Conservation (phyloP, 2,329 filamentous ascomycete genomes). For the Calonectria fujianensis region DNA sequence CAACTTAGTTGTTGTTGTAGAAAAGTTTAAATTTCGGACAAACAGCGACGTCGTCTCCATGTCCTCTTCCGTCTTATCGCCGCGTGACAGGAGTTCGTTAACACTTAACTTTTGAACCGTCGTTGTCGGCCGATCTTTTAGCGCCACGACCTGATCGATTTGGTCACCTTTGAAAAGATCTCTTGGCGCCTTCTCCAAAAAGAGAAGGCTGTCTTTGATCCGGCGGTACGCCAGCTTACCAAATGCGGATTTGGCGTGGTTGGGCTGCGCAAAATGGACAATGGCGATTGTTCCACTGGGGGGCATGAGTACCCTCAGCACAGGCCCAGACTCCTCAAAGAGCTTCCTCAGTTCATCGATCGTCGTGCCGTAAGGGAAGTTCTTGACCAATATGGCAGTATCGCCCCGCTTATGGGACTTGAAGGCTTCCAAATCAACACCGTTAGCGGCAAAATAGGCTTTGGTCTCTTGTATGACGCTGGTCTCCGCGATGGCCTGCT, state of each 20-base stretch:
- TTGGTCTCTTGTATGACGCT: conserved; percentile 98
- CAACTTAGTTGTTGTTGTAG: conserved; percentile 86
- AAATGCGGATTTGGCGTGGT: conserved; percentile 89
- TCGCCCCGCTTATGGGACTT: conserved; percentile 90
- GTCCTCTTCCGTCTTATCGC: conserved; percentile 71
- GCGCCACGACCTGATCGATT: conserved; percentile 55
- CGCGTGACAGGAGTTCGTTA: conserved; percentile 79
- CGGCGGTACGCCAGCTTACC: conserved; percentile 90
- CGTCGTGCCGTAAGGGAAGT: conserved; percentile 90
- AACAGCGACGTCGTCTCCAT: conserved; percentile 87
- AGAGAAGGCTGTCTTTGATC: conserved; percentile 92
- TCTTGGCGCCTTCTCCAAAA: conserved; percentile 94
- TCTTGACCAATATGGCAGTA: conserved; percentile 92
- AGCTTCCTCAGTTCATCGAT: conserved; percentile 85
- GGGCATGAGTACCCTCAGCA: conserved; percentile 91
- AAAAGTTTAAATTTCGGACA: conserved; percentile 95
- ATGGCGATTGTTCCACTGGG: conserved; percentile 95
- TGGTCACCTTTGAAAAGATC: conserved; percentile 77
- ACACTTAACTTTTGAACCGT: conserved; percentile 78
- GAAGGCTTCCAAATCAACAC: conserved; percentile 94
- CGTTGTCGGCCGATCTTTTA: conserved; percentile 62
- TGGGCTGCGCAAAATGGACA: conserved; percentile 87
- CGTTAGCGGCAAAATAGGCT: conserved; percentile 89
- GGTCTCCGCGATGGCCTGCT: conserved; percentile 97
- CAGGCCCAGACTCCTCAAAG: conserved; percentile 89